Evolutionary conservation across 306 rosid species (phyloP), one percentile per base, ranked within the genome.

Genomic region (Calophaca sinica): DNA sequence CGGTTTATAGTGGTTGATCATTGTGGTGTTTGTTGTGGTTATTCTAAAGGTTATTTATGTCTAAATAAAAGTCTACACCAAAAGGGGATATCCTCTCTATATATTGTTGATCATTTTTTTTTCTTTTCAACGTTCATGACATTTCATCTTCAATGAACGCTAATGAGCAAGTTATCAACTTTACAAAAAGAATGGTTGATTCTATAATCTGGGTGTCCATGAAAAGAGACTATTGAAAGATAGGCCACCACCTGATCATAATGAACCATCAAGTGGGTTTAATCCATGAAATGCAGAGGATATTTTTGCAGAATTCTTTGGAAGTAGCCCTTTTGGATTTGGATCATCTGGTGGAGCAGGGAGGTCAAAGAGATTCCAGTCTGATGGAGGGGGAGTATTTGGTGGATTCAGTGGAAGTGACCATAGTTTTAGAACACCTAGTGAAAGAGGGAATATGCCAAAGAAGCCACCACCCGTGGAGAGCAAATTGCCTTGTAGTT

Each of bases 301-400:
- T 60, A 96, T 96, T 1, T 96, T 96, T 81, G 93, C 97, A 41
- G 99, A 96, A 68, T 96, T 96, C 84, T 96, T 94, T 82, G 99
- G 96, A 52, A 90, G 89, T 63, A 96, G 91, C 75, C 99, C 99
- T 48, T 92, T 92, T 13, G 91, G 93, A 63, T 94, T 90, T 78
- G 89, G 96, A 28, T 87, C 96, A 70, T 85, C 93, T 6, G 89
- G 93, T 41, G 82, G 83, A 20, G 3, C 36, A 32, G 97, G 90
- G n/a, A 90, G 84, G 57, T 90, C 99, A 7, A 79, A 3, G 85
- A 92, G 96, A 68, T 92, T 84, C 36, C 82, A 80, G 0, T 86
- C 98, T 3, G 96, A 94, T 4, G 90, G 86, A 20, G 89, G 3
- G 5, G 86, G 88, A 14, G 68, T 53, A 3, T 91, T 84, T 79